Conservation (phyloP, 768 basidiomycete genomes). For the Kwoniella shandongensis region DNA sequence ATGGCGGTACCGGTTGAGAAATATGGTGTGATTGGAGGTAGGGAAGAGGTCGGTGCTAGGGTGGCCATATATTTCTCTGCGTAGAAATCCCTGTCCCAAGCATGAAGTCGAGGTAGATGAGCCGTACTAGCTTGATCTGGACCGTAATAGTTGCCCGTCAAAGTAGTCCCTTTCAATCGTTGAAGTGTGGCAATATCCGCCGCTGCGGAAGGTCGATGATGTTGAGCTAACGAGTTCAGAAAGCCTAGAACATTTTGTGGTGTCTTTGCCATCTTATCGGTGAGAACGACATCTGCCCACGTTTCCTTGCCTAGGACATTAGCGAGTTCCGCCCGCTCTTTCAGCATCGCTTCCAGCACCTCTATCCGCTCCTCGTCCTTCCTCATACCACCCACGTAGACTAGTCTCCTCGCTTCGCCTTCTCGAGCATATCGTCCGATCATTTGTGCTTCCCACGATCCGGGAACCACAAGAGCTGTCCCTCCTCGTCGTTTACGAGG, state of each 20-base stretch:
- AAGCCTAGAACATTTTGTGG: slow-evolving; percentile 89
- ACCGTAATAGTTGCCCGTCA: slow-evolving; percentile 51
- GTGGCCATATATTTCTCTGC: slow-evolving; percentile 55
- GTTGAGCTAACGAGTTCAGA: slow-evolving; percentile 73
- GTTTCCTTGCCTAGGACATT: slow-evolving; percentile 78
- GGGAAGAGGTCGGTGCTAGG: slow-evolving; percentile 54
- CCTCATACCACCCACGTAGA: slow-evolving; percentile 77
- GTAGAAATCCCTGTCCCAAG: slow-evolving; percentile 98
- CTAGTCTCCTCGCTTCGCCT: slow-evolving; percentile 74
- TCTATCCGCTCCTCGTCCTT: slow-evolving; percentile 71
- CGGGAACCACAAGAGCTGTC: slow-evolving; percentile 67
- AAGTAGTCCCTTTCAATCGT: slow-evolving; percentile 69
- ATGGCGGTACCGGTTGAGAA: slow-evolving; percentile 85
- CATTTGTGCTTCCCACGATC: slow-evolving; percentile 87
- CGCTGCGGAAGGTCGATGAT: slow-evolving; percentile 74
- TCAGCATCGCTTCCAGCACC: slow-evolving; percentile 71
- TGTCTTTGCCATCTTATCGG: slow-evolving; percentile 95
- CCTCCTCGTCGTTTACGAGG: slow-evolving; percentile 19
- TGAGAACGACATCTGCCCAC: slow-evolving; percentile 80
- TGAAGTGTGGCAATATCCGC: slow-evolving; percentile 67
- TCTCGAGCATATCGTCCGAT: slow-evolving; percentile 84
- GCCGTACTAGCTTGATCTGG: slow-evolving; percentile 8
- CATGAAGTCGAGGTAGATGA: slow-evolving; percentile 64
- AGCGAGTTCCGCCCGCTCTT: slow-evolving; percentile 77
- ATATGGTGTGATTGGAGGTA: slow-evolving; percentile 64